A percentile compares a stretch with the other conserved stretches of the same genome.
Evolutionary conservation across 176 grass and related monocot species (phyloP).

Genomic region (Oryza longistaminata): DNA sequence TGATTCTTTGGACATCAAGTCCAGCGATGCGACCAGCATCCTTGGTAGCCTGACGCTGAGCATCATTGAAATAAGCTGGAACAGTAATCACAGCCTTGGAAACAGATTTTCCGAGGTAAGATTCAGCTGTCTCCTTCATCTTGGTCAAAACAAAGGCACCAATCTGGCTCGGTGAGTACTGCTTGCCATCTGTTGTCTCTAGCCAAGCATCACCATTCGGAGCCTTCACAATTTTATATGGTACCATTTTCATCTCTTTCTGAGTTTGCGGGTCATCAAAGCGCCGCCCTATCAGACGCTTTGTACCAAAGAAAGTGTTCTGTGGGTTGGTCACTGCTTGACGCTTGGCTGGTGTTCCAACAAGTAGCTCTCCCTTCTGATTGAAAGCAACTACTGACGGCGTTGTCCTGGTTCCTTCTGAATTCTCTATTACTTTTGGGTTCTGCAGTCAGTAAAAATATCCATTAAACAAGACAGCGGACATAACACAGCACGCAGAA

Average conservation of each 20-base stretch:
- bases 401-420: slow-evolving; percentile 45
- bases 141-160: slow-evolving; percentile 50
- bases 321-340: slow-evolving; percentile 49
- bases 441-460: slow-evolving; percentile 28
- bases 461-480: background rate
- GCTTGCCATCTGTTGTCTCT: slow-evolving; percentile 46
- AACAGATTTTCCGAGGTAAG: slow-evolving; percentile 51
- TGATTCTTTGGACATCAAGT: slow-evolving; percentile 51
- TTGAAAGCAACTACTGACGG: slow-evolving; percentile 52
- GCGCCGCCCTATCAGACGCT: slow-evolving; percentile 45
- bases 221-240: slow-evolving; percentile 42
- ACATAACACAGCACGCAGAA: background rate
- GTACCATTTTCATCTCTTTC: slow-evolving; percentile 56
- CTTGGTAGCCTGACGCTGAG: slow-evolving; percentile 54
- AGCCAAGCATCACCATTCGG: slow-evolving; percentile 53
- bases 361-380: slow-evolving; percentile 46
- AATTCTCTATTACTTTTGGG: slow-evolving; percentile 50
- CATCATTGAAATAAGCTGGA: slow-evolving; percentile 53
- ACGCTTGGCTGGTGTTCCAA: slow-evolving; percentile 52
- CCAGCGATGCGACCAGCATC: slow-evolving; percentile 52
- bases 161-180: slow-evolving; percentile 47
- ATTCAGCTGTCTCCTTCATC: slow-evolving; percentile 51
- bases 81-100: slow-evolving; percentile 54
- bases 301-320: slow-evolving; percentile 48
- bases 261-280: slow-evolving; percentile 43